Evolutionary conservation across 441 rosid species (phyloP).

Genomic region (Erysimum cheiri): DNA sequence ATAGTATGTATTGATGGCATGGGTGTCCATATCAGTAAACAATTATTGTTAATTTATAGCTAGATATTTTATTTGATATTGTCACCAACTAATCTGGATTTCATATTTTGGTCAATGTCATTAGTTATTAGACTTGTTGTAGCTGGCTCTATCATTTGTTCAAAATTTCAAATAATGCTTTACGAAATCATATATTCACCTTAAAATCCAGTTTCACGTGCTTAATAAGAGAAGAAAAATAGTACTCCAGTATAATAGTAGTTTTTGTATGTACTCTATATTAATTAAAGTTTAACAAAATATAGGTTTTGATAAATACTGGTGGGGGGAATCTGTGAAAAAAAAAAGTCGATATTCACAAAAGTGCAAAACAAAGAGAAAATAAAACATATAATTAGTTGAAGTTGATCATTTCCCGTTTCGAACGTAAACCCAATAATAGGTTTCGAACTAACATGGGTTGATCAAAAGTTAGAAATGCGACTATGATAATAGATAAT

Average conservation of each 20-base stretch:
- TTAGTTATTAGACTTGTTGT: neutral
- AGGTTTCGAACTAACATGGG: slow-evolving; percentile 4
- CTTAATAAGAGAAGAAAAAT: neutral
- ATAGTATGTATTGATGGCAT: slow-evolving; percentile 13
- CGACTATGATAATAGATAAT: neutral
- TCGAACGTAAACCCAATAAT: slow-evolving; percentile 14
- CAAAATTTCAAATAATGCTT: neutral
- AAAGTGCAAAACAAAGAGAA: neutral
- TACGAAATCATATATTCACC: neutral
- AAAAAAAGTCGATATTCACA: neutral
- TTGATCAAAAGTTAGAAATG: neutral
- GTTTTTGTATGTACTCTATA: neutral
- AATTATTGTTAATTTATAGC: neutral
- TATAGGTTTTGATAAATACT: neutral
- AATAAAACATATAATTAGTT: neutral
- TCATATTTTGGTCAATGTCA: slow-evolving; percentile 22
- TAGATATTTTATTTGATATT: slow-evolving; percentile 4
- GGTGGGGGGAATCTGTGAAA: neutral
- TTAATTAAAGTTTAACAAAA: neutral
- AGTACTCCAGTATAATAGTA: neutral
- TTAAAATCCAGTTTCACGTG: slow-evolving; percentile 2
- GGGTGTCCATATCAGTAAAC: slow-evolving; percentile 29
- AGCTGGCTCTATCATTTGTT: slow-evolving; percentile 11
- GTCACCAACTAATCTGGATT: slow-evolving; percentile 11
- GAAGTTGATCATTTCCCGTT: neutral